Evolutionary conservation across 2,329 filamentous ascomycete genomes (phyloP), one percentile per base, ranked within the genome.

Genomic region (Rutstroemia sp.): DNA sequence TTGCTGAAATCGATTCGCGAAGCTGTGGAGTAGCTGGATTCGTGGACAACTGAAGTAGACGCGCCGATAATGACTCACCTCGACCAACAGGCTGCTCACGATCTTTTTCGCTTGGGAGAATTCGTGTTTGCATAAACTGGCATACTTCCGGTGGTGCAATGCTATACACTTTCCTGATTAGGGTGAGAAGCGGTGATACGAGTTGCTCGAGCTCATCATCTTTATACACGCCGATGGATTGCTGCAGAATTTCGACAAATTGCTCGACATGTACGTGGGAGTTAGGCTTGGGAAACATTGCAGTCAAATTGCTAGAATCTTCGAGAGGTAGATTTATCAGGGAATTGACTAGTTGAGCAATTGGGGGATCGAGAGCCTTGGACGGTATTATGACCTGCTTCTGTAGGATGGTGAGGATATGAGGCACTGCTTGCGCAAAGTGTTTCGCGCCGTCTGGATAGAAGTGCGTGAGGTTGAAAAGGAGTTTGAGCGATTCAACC

Each of bases 381-480:
- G 71, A 71, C 0, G 79, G 74, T 3, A 84, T 76, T 9, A 85
- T 75, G 14, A 83, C 70, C 19, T 74, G 73, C 50, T 75, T 81
- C 61, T 79, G 79, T 30, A 97, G 75, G 17, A 96, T 79, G 46
- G 81, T 80, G 56, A 92, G 75, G 27, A 97, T 81, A 58, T 83
- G 78, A 10, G 84, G 79, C 44, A 95, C 78, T 2, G 86, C 83
- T 21, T 80, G 74, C 1, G 82, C 82, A 67, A 96, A 95, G 0
- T 76, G 72, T 0, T 75, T 69, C 4, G 74, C 72, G 25, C 86
- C 77, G 44, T 84, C 77, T 4, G 84, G 82, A 65, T 86, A 87
- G 65, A 85, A 84, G 64, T 92, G 85, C 1, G 87, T 88, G 53
- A 96, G 77, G 70, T 96, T 96, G 77, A 95, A 97, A 51, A 95